These are phyloP conservation scores for Eucalyptus melliodora DNA, from an alignment of 345 rosid species.

Conservation along the genomic window DNA sequence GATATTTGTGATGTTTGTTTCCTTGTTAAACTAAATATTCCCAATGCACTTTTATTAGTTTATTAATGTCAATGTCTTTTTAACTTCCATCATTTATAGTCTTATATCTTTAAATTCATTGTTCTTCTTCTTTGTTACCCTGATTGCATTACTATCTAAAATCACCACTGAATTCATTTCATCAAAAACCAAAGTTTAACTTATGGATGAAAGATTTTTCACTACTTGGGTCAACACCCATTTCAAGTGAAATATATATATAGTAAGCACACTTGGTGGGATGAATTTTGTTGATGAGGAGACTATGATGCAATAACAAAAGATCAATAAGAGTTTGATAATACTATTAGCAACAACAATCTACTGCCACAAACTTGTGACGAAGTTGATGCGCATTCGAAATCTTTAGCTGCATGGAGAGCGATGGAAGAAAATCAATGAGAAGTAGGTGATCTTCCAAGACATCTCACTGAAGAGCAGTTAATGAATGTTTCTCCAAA, in stretches of 20 bases:
- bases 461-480: not conserved
- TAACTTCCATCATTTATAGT: not conserved
- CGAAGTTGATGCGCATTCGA: fast-evolving
- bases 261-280: not conserved
- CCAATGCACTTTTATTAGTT: no score
- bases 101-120: not conserved
- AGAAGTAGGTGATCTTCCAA: not conserved
- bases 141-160: not conserved
- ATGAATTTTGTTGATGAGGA: no score
- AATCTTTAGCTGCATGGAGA: not conserved
- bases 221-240: not conserved
- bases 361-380: not conserved
- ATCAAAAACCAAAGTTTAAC: not conserved
- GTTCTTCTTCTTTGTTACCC: not conserved
- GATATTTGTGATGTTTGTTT: no score
- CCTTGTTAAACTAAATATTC: fast-evolving
- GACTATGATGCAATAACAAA: not conserved
- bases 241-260: not conserved
- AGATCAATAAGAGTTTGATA: no score
- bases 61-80: no score
- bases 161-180: not conserved
- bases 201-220: not conserved
- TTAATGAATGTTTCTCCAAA: not conserved
- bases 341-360: not conserved
- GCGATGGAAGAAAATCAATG: fast-evolving